Conservation (phyloP, 108 stramenopile genomes). For the Epithemia pelagica region DNA sequence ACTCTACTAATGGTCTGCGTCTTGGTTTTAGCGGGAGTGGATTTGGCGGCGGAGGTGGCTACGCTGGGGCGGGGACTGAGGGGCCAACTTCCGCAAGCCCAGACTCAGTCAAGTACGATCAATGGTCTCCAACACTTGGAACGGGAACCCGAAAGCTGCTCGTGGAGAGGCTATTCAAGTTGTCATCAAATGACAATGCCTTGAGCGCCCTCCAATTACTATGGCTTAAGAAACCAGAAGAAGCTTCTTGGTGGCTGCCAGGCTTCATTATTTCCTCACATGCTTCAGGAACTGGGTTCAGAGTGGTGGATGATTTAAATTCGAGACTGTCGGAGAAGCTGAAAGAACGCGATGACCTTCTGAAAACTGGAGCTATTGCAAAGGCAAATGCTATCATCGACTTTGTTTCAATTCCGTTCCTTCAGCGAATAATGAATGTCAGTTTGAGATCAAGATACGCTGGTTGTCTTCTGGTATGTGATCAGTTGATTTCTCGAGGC, state of each 20-base stretch:
- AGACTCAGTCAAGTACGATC: slow-evolving; percentile 24
- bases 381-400: slow-evolving; percentile 59
- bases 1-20: slow-evolving; percentile 19
- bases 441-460: slow-evolving; percentile 44
- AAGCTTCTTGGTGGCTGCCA: slow-evolving; percentile 33
- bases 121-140: slow-evolving; percentile 48
- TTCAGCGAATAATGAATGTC: slow-evolving; percentile 51
- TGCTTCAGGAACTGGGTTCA: neutral
- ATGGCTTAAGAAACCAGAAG: slow-evolving; percentile 48
- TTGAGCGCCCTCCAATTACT: slow-evolving; percentile 43
- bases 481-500: slow-evolving; percentile 43
- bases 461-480: slow-evolving; percentile 44
- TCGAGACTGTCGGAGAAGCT: neutral
- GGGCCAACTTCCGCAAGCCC: neutral
- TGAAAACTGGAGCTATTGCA: slow-evolving; percentile 7
- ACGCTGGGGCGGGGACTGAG: slow-evolving; percentile 38
- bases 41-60: slow-evolving; percentile 75
- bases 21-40: slow-evolving; percentile 46
- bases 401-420: slow-evolving; percentile 50
- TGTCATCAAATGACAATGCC: neutral
- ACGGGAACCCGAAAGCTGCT: slow-evolving; percentile 1
- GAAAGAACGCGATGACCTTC: neutral
- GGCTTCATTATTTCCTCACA: slow-evolving; percentile 11
- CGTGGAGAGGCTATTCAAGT: slow-evolving; percentile 2
- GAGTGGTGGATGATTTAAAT: slow-evolving; percentile 8